Percentiles rank a stretch among this genome's conserved stretches.
These are phyloP conservation scores for Porodaedalea pini DNA, from an alignment of 1,284 basidiomycete genomes.

Conservation along the genomic window DNA sequence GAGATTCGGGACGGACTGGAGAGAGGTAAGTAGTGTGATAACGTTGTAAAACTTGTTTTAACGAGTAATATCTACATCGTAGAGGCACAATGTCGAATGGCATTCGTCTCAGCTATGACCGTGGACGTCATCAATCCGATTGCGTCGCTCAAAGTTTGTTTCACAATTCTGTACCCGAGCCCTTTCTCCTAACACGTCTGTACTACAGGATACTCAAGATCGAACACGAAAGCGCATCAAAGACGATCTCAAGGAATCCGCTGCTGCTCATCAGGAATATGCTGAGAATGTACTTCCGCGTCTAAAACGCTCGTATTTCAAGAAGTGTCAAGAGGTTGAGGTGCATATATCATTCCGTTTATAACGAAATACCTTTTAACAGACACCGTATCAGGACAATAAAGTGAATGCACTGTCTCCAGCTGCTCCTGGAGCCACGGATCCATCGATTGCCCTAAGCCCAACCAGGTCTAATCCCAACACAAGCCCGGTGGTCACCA, in stretches of 20 bases:
- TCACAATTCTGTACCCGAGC: not conserved
- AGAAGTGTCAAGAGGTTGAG: constrained; percentile 82
- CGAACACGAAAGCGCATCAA: constrained; percentile 86
- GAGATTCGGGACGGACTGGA: constrained; percentile 84
- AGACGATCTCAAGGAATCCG: constrained; percentile 80
- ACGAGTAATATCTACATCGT: constrained; percentile 19
- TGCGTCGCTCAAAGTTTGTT: constrained; percentile 58
- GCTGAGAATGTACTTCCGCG: constrained; percentile 72
- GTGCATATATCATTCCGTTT: constrained; percentile 36
- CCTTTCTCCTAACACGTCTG: constrained; percentile 6
- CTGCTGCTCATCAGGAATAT: constrained; percentile 71
- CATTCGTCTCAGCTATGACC: constrained; percentile 68
- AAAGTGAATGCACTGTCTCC: constrained; percentile 34
- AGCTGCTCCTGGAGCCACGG: constrained; percentile 5
- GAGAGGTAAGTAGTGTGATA: constrained; percentile 47
- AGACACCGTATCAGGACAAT: constrained; percentile 46
- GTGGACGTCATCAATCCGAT: constrained; percentile 71
- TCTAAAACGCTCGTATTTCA: constrained; percentile 71
- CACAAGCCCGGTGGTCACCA: constrained; percentile 43
- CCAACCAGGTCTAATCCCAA: constrained; percentile 35
- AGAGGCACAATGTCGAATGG: constrained; percentile 81
- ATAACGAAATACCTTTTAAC: constrained; percentile 6
- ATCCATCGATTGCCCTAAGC: constrained; percentile 15
- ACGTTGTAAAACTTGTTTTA: constrained; percentile 7
- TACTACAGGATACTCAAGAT: constrained; percentile 73